Conservation (phyloP, 1,284 basidiomycete species). For the Sphaerobolus stellatus region DNA sequence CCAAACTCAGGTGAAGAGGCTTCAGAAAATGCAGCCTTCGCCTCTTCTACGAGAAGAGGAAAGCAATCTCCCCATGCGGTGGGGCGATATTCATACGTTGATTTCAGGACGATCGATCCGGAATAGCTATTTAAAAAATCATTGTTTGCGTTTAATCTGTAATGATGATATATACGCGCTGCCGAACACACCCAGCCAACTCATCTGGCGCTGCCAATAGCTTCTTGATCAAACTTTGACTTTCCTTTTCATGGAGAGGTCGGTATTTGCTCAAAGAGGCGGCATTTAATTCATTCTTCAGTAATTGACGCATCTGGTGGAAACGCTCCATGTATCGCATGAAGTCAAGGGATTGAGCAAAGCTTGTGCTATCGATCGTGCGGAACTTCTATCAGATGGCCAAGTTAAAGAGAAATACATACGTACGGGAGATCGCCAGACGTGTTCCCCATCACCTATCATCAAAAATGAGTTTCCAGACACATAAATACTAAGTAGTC, state of each 20-base stretch:
- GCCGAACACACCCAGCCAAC: not conserved
- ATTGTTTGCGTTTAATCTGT: not conserved
- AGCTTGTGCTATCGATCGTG: not conserved
- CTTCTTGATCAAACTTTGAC: not conserved
- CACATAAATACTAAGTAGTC: too few relatives aligned
- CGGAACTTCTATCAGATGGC: not conserved
- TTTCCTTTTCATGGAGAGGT: constrained; percentile 1
- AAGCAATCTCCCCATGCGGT: not conserved
- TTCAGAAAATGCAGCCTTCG: constrained; percentile 1
- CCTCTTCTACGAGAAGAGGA: not conserved
- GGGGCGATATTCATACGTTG: not conserved
- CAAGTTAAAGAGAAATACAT: not conserved
- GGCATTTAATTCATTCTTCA: not conserved
- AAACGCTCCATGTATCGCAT: constrained; percentile 5
- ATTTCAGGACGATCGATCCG: not conserved
- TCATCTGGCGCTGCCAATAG: not conserved
- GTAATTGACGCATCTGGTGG: constrained; percentile 1
- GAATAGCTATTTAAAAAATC: not conserved
- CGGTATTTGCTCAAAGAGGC: constrained; percentile 1
- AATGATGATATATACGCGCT: not conserved
- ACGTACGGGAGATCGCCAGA: not conserved
- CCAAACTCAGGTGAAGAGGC: not conserved
- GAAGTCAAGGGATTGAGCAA: not conserved
- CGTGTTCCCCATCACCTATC: constrained; percentile 1
- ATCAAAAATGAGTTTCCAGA: not conserved